These are phyloP conservation scores for Blumeria graminis DNA, from an alignment of 2,329 filamentous ascomycete species.

Conservation along the genomic window DNA sequence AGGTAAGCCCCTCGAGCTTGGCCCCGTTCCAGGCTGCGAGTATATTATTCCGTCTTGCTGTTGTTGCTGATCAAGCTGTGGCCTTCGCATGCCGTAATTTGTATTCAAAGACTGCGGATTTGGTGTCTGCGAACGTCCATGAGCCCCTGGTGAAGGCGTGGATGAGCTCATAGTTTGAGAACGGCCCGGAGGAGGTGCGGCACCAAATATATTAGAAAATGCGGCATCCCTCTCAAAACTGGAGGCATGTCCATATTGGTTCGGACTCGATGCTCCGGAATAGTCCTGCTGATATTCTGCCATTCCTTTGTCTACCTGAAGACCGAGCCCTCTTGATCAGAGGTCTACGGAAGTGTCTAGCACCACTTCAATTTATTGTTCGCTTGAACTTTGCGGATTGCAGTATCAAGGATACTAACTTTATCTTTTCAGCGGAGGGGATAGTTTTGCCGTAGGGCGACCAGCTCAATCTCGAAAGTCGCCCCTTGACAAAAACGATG, in stretches of 20 bases:
- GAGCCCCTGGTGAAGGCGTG: conserved; percentile 29
- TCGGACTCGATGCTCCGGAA: conserved; percentile 24
- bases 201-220: conserved; percentile 89
- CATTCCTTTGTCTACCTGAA: conserved; percentile 14
- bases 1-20: conserved; percentile 18
- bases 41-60: conserved; percentile 16
- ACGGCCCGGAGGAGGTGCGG: conserved; percentile 60
- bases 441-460: not conserved
- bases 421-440: too few species aligned
- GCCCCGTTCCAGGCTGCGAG: conserved; percentile 8
- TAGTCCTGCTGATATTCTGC: conserved; percentile 39
- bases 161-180: conserved; percentile 90
- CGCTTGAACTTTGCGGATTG: too few species aligned
- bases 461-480: not conserved
- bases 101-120: conserved; percentile 17
- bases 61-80: conserved; percentile 32
- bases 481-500: too few species aligned
- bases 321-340: not conserved
- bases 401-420: too few species aligned
- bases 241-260: conserved; percentile 21
- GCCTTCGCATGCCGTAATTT: conserved; percentile 32
- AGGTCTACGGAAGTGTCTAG: too few species aligned
- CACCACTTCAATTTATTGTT: not conserved
- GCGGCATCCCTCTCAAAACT: conserved; percentile 70
- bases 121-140: conserved; percentile 61